Evolutionary conservation across 2,329 filamentous ascomycete species (phyloP).

Genomic region (Trichoderma harzianum): DNA sequence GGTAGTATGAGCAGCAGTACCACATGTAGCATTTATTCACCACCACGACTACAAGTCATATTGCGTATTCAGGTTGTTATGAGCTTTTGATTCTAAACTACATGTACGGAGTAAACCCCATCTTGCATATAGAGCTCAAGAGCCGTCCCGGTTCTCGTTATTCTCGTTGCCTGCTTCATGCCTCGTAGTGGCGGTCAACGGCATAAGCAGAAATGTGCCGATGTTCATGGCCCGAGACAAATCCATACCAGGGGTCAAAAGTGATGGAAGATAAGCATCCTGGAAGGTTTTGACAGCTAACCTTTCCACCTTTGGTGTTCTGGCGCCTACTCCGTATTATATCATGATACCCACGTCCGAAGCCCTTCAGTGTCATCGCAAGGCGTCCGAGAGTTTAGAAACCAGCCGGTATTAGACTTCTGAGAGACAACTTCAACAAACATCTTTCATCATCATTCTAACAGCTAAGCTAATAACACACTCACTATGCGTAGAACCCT

Average conservation of each 20-base stretch:
- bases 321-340: not conserved
- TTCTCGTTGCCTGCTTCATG: not conserved
- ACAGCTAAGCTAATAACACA: not conserved
- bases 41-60: not conserved
- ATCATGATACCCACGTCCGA: not conserved
- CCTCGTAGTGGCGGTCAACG: not conserved
- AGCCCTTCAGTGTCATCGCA: too few species aligned
- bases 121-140: not conserved
- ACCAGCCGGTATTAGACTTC: not conserved
- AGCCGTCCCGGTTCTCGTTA: not conserved
- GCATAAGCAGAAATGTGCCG: not conserved
- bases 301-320: not conserved
- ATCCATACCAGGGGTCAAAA: not conserved
- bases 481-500: not conserved
- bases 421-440: not conserved
- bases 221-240: not conserved
- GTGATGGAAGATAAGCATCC: not conserved
- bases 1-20: too few species aligned
- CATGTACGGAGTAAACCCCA: not conserved
- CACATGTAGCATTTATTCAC: too few species aligned
- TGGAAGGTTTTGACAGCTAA: not conserved
- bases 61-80: not conserved
- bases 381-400: too few species aligned
- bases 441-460: not conserved
- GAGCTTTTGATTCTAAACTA: too few species aligned